Base-by-base conservation (phyloP, 768 basidiomycete species). In the Dendrothele bispora region DNA sequence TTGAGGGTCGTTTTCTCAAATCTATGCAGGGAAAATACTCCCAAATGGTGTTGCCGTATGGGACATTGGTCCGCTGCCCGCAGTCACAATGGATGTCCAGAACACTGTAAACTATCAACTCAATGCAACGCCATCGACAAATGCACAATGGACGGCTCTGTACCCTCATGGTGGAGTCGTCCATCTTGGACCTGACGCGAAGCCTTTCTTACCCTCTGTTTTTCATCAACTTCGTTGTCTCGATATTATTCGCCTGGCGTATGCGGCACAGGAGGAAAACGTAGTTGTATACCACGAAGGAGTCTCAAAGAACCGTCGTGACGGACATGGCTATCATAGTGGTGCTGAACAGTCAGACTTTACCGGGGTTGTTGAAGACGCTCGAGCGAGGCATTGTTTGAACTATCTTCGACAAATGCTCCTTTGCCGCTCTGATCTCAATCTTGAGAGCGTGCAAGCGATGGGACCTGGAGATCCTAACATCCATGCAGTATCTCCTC, bases 181-280 rank as follows among this genome's bases (percentile, higher is more conserved):
- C 22, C 46, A 34, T 20, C 38, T 48, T 17, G 62, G 15, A 28
- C 53, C 51, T 20, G 47, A 59, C 24, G 28, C 55, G 45, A 59
- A 61, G 41, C 46, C 51, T 3, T 61, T 65, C 52, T 54, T 49
- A 10, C 41, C 61, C 18, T 41, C 59, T 8, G 62, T 64, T 52
- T 62, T 60, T 52, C 63, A 65, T 49, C 49, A 62, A 42, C 46
- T 64, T 15, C 60, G 60, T 34, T 65, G 65, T 49, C 43, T 65
- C 2, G 56, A 58, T 41, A 44, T 46, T 15, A 46, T 61, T 18
- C 24, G 48, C 12, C 15, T n/a, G 12, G 37, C 35, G n/a, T 39
- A 26, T 18, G 14, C 25, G 10, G 37, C 10, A 10, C 8, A 12
- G 20, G 37, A 39, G 10, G 37, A 12, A 39, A 20, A 39, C 24